Percentiles rank a stretch among this genome's conserved stretches.
Conservation (phyloP, 116 monocot species). For the Papilionanthe hybrid region DNA sequence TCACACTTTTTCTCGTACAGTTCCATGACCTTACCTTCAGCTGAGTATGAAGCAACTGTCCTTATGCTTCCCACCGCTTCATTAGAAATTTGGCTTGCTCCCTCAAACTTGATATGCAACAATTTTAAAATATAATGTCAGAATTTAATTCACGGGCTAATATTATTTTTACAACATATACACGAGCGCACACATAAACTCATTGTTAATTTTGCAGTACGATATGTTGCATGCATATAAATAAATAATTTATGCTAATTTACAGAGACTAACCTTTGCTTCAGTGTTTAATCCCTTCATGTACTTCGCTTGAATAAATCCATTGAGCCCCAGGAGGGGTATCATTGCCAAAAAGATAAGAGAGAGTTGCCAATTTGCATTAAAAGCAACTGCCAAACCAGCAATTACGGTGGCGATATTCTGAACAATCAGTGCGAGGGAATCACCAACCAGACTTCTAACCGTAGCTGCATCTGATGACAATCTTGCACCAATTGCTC, state of each 20-base stretch:
- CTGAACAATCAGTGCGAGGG: constrained; percentile 9
- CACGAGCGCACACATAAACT: too few relatives aligned
- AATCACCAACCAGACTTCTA: constrained; percentile 10
- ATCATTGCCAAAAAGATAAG: constrained; percentile 1
- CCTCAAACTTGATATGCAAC: background rate
- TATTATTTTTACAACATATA: background rate
- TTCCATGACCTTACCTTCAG: constrained; percentile 50
- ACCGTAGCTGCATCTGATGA: constrained; percentile 12
- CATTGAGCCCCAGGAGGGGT: constrained; percentile 1
- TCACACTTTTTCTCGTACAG: constrained; percentile 58
- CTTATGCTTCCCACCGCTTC: constrained; percentile 61
- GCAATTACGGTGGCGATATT: background rate
- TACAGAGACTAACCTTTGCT: constrained; percentile 8
- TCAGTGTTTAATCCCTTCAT: constrained; percentile 8
- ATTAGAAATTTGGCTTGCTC: constrained; percentile 49
- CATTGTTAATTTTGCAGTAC: background rate
- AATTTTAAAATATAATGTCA: background rate
- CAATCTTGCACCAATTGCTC: constrained; percentile 10
- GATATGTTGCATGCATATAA: background rate
- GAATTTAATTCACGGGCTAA: background rate
- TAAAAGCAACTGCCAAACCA: constrained; percentile 9
- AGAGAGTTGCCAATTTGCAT: constrained; percentile 5
- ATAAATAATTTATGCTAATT: background rate
- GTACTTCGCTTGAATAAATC: background rate
- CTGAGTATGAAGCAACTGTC: constrained; percentile 59